Evolutionary conservation across 352 stramenopile genomes (phyloP).

Genomic region (Phytophthora citricola): DNA sequence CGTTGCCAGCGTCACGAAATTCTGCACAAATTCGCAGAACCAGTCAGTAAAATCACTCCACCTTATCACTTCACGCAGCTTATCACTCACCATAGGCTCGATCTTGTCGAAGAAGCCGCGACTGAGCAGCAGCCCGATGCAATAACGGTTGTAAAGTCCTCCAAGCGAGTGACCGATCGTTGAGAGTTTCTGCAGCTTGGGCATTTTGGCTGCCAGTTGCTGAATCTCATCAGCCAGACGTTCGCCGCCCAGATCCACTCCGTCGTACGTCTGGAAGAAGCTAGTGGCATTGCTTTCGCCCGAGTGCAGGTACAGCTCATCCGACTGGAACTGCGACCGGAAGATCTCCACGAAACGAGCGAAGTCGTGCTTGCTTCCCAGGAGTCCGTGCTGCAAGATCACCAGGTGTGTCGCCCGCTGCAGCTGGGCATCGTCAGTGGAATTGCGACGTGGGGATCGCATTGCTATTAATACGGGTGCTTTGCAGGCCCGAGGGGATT

Average conservation of each 20-base stretch:
- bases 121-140: slow-evolving; percentile 66
- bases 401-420: slow-evolving; percentile 61
- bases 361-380: slow-evolving; percentile 74
- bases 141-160: slow-evolving; percentile 83
- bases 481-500: slow-evolving; percentile 1
- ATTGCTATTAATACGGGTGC: slow-evolving; percentile 6
- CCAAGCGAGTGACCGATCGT: slow-evolving; percentile 83
- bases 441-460: slow-evolving; percentile 13
- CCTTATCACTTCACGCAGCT: background rate
- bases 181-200: slow-evolving; percentile 69
- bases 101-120: slow-evolving; percentile 76
- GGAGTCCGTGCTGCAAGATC: slow-evolving; percentile 75
- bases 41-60: slow-evolving; percentile 10
- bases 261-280: slow-evolving; percentile 83
- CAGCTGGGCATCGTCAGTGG: slow-evolving; percentile 14
- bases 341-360: slow-evolving; percentile 63
- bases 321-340: slow-evolving; percentile 44
- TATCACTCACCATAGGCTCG: slow-evolving; percentile 63
- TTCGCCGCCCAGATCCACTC: slow-evolving; percentile 69
- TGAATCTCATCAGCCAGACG: slow-evolving; percentile 79
- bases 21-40: slow-evolving; percentile 45
- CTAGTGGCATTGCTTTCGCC: slow-evolving; percentile 56
- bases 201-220: slow-evolving; percentile 58
- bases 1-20: slow-evolving; percentile 81
- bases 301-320: slow-evolving; percentile 60